These are phyloP conservation scores for Scheffersomyces cryptocercus DNA, from an alignment of 1,139 yeast genomes.

Conservation along the genomic window DNA sequence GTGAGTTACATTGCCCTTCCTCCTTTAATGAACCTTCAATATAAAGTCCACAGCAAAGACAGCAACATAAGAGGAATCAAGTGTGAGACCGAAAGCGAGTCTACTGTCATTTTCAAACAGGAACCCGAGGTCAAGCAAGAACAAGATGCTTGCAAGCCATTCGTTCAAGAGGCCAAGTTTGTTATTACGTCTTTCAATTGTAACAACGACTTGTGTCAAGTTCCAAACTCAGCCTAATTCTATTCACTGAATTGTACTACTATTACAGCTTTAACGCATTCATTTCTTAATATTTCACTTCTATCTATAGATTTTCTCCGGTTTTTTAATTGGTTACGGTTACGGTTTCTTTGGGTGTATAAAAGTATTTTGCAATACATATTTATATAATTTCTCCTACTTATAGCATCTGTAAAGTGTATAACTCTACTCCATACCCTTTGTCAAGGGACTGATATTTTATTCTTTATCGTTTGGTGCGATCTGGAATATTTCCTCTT, in stretches of 20 bases:
- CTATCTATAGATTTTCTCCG: too few relatives aligned
- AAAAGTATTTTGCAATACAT: background rate
- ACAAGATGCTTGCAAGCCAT: background rate
- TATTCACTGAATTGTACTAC: too few relatives aligned
- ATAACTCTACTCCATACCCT: background rate
- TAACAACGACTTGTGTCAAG: conserved; percentile 28
- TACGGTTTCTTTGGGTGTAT: too few relatives aligned
- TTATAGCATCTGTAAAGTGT: background rate
- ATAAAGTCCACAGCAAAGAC: conserved; percentile 4
- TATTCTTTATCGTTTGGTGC: conserved; percentile 1
- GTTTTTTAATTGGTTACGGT: too few relatives aligned
- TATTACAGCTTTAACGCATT: too few relatives aligned
- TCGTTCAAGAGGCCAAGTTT: conserved; percentile 16
- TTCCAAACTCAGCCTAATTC: conserved; percentile 3
- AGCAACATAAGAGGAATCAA: conserved; percentile 1
- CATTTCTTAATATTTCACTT: too few relatives aligned
- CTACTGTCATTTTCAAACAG: background rate
- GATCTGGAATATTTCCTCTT: conserved; percentile 1
- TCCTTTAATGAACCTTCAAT: conserved; percentile 8
- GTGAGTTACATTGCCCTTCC: conserved; percentile 17
- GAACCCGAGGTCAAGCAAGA: background rate
- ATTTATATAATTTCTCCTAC: background rate
- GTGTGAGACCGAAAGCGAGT: background rate
- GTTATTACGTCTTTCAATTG: conserved; percentile 28
- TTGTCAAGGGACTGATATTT: background rate